Evolutionary conservation across 805 yeast genomes (phyloP), one percentile per base, ranked within the genome.

Genomic region (Saturnispora zaruensis): DNA sequence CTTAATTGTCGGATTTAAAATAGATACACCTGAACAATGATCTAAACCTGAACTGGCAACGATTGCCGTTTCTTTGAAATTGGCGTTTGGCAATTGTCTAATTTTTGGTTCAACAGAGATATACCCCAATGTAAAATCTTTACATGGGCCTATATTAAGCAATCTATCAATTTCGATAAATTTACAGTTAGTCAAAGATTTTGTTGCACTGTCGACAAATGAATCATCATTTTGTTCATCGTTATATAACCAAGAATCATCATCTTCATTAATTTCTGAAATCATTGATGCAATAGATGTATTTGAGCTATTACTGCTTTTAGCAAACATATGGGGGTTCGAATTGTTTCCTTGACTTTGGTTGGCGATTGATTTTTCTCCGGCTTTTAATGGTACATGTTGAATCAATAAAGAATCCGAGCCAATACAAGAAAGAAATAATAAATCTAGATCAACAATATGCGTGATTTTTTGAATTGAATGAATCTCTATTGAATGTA

Each of bases 41-140:
- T 74, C 80, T 14, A 79, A 71, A 0, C 96, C 96, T 0, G 84
- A 76, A 3, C 87, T 75, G 0, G 84, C 79, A 6, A 87, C 75
- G 3, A 88, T 75, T 6, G 87, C 84, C 16, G 76, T 68, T 58
- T 85, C 93, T 44, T 76, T 71, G 53, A 64, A 70, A 54, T 81
- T 82, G 2, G 95, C 91, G 60, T 85, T 85, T 0, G 77, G 69
- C 26, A 84, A 70, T 43, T 88, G 87, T 49, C 81, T 77, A 9
- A 77, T 69, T 49, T 72, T 74, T 42, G 69, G 68, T 16, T 78
- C 81, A 0, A 77, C 71, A 0, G 84, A 74, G 25, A 76, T 70
- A 45, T 73, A 71, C 0, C 90, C 96, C 32, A 82, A 57, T 0
- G 89, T 74, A 54, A 89, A 74, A 38, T 81, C 78, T 2, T 85